Conservation (phyloP, 352 stramenopile genomes). For the Albugo laibachii region DNA sequence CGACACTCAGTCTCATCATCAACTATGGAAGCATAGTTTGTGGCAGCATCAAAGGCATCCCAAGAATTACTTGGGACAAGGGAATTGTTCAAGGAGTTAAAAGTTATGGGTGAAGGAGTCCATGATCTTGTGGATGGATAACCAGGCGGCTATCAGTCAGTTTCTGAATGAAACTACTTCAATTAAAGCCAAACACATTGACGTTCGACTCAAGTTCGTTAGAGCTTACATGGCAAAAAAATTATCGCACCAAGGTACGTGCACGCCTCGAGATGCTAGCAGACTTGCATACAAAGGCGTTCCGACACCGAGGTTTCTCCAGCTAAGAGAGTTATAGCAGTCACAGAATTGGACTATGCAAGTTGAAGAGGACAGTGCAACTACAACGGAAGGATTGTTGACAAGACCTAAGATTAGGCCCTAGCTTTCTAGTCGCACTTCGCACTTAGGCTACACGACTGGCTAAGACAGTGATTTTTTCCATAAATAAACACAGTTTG, state of each 20-base stretch:
- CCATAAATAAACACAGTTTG: no score
- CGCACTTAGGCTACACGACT: no score
- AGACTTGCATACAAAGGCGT: constrained; percentile 7
- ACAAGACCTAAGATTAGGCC: no score
- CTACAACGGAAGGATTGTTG: no score
- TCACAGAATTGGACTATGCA: no score
- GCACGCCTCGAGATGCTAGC: constrained; percentile 1
- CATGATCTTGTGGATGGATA: constrained; percentile 4
- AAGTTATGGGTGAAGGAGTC: not conserved
- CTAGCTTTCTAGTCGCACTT: no score
- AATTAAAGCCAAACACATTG: constrained; percentile 5
- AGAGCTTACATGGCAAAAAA: not conserved
- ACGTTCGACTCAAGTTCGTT: constrained; percentile 7
- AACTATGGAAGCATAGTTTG: constrained; percentile 11
- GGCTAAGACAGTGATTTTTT: no score
- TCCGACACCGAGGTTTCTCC: not conserved
- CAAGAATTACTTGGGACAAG: constrained; percentile 2
- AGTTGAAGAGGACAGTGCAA: no score
- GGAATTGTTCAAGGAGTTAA: constrained; percentile 5
- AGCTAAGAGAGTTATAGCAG: no score
- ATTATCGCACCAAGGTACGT: constrained; percentile 3
- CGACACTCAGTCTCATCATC: constrained; percentile 4
- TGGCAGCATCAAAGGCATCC: constrained; percentile 1
- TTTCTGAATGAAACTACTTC: constrained; percentile 3
- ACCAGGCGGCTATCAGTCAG: constrained; percentile 5